phyloP scores from a whole-genome alignment of 2,329 filamentous ascomycete genomes.

The Pyrenophora teres region DNA sequence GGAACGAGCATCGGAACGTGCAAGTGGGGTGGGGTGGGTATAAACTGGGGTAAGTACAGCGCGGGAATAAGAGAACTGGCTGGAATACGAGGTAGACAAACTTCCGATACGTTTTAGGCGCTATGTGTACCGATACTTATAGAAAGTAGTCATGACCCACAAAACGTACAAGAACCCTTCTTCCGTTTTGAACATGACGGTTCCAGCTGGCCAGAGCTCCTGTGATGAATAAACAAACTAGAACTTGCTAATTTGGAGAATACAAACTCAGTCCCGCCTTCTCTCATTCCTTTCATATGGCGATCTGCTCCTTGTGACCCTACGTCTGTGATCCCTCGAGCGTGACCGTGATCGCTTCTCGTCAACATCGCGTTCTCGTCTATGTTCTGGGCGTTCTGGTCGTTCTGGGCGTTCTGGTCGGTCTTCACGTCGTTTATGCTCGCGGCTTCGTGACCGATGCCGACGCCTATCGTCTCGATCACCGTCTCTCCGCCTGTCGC shows the following conservation, averaged over 20 bases:
- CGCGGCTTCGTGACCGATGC: constrained; percentile 38
- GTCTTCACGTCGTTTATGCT: constrained; percentile 32
- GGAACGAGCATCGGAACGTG: background rate
- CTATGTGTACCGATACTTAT: no score
- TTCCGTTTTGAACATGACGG: no score
- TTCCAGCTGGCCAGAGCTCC: no score
- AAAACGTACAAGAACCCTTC: no score
- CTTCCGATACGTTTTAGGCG: no score
- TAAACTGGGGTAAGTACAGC: constrained; percentile 1
- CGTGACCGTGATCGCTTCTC: constrained; percentile 36
- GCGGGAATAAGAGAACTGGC: background rate
- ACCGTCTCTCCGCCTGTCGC: constrained; percentile 31
- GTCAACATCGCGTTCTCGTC: constrained; percentile 25
- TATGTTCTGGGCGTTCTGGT: constrained; percentile 19
- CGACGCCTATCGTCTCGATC: constrained; percentile 39
- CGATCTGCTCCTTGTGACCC: constrained; percentile 27
- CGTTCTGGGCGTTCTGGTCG: background rate
- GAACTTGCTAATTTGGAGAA: background rate
- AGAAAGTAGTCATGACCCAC: no score
- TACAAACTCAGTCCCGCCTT: constrained; percentile 13
- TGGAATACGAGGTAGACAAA: no score
- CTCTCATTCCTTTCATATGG: constrained; percentile 20
- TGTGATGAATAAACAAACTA: background rate
- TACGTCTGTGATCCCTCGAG: constrained; percentile 21
- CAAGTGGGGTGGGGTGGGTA: constrained; percentile 4